Evolutionary conservation across 768 basidiomycete species (phyloP).

Genomic region (Cantharellus cinnabarinus): DNA sequence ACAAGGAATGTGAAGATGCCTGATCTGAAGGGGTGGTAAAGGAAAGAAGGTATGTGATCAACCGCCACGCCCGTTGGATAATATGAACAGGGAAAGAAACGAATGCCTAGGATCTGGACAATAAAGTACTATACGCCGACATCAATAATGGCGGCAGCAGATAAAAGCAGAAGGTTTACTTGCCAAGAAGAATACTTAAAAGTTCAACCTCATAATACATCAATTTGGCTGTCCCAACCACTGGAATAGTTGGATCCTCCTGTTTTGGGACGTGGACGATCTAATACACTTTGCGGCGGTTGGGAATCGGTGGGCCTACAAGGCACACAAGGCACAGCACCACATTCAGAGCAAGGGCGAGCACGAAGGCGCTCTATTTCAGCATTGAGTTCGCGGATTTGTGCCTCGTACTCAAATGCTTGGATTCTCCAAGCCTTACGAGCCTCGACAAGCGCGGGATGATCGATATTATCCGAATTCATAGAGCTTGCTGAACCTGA

Average conservation of each 20-base stretch:
- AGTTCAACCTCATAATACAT: too few species aligned
- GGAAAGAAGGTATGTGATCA: too few species aligned
- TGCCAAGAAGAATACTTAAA: too few species aligned
- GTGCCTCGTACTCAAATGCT: conserved; percentile 55
- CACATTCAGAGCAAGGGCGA: neutral
- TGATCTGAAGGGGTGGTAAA: too few species aligned
- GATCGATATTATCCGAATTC: neutral
- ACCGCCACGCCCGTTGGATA: too few species aligned
- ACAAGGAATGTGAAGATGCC: too few species aligned
- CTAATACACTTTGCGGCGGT: neutral
- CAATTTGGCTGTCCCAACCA: neutral
- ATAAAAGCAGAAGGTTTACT: too few species aligned
- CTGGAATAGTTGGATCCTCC: neutral
- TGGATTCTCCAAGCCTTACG: conserved; percentile 51
- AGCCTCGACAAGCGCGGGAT: conserved; percentile 10
- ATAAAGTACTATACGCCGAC: too few species aligned
- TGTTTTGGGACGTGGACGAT: neutral
- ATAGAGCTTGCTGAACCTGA: neutral
- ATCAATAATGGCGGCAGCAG: too few species aligned
- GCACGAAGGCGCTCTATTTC: conserved; percentile 40
- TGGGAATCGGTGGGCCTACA: neutral
- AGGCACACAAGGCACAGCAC: neutral
- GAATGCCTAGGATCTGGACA: too few species aligned
- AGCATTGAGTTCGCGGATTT: conserved; percentile 47
- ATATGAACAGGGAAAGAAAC: too few species aligned